Base-by-base conservation (phyloP, 1,284 basidiomycete species). In the Volvariella volvacea region DNA sequence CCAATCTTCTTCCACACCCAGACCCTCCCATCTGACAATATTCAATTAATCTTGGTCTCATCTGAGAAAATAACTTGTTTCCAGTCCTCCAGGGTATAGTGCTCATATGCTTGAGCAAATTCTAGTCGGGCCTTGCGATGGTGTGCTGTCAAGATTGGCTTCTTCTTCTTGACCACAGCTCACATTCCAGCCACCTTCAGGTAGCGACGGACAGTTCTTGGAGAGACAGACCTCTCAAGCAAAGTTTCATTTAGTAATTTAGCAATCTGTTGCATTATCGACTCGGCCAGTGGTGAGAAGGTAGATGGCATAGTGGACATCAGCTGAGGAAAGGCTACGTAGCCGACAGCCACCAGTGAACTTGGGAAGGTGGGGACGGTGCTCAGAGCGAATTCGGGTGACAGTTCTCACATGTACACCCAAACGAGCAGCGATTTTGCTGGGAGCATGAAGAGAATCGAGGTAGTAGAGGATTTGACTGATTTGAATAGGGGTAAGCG, bases 21-120 rank as follows among this genome's bases (percentile, higher is more conserved):
- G 28, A 50, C 46, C 50, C 50, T 51, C 25, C 62, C 61, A 64
- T 66, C 63, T 51, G 61, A 66, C 46, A 55, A 57, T 41, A 62
- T 47, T 6, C 44, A 15, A 44, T 62, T 62, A 48, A 62, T 53
- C 49, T 61, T 64, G 16, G 55, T 53, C 51, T 64, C 56, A 59
- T 66, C 59, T 45, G 55, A 60, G 44, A 44, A 63, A 15, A 58
- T 48, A 12, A 62, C 58, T 42, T 39, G 46, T 36, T 54, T 54
- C 57, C 60, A 64, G 45, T 62, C 53, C 38, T 58, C 50, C 31
- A 58, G 41, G 39, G 50, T 59, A 57, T 55, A 63, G 4, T 53
- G 20, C 34, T 39, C 9, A 45, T 55, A 49, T 30, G 36, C 46
- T 30, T 46, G 16, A 17, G 57, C 61, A 50, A 46, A 64, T n/a